Percentiles rank a stretch among this genome's conserved stretches.
phyloP scores from a whole-genome alignment of 2,329 filamentous ascomycete species.

The Proliferodiscus dingleyae region DNA sequence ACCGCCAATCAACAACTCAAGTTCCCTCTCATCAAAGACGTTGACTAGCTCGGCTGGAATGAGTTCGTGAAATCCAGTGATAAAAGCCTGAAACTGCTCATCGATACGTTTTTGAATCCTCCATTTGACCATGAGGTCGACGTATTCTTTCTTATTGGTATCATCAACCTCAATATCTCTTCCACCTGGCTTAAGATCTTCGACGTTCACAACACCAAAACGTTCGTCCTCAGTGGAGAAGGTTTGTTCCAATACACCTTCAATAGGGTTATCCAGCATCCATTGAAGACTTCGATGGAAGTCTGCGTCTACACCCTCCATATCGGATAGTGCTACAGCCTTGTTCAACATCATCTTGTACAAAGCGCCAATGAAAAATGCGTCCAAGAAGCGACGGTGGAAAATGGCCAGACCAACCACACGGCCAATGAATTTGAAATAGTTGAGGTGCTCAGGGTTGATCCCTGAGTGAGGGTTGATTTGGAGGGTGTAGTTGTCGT shows the following conservation, averaged over 20 bases:
- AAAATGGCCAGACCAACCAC: slow-evolving; percentile 97
- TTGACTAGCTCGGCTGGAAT: slow-evolving; percentile 96
- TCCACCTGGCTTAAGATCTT: slow-evolving; percentile 87
- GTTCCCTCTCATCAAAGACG: slow-evolving; percentile 95
- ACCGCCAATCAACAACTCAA: slow-evolving; percentile 93
- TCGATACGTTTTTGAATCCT: slow-evolving; percentile 97
- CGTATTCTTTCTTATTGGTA: slow-evolving; percentile 98
- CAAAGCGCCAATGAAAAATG: slow-evolving; percentile 97
- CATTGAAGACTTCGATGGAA: slow-evolving; percentile 95
- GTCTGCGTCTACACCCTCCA: slow-evolving; percentile 98
- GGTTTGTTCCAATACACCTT: slow-evolving; percentile 87
- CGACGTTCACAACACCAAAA: slow-evolving; percentile 89
- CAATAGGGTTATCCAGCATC: slow-evolving; percentile 98
- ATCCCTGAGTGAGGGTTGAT: slow-evolving; percentile 99
- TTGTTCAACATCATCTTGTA: slow-evolving; percentile 99
- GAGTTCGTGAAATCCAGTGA: slow-evolving; percentile 94
- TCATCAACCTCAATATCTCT: slow-evolving; percentile 94
- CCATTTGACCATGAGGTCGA: slow-evolving; percentile 98
- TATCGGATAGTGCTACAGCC: slow-evolving; percentile 84
- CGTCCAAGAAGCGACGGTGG: slow-evolving; percentile 94
- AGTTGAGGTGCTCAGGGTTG: slow-evolving; percentile 98
- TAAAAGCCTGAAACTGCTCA: slow-evolving; percentile 97
- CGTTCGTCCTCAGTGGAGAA: slow-evolving; percentile 97
- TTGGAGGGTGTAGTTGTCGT: slow-evolving; percentile 99
- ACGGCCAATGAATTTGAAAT: slow-evolving; percentile 99